Evolutionary conservation across 2,329 filamentous ascomycete genomes (phyloP), one percentile per base, ranked within the genome.

Genomic region (Hyphodiscus sp.): DNA sequence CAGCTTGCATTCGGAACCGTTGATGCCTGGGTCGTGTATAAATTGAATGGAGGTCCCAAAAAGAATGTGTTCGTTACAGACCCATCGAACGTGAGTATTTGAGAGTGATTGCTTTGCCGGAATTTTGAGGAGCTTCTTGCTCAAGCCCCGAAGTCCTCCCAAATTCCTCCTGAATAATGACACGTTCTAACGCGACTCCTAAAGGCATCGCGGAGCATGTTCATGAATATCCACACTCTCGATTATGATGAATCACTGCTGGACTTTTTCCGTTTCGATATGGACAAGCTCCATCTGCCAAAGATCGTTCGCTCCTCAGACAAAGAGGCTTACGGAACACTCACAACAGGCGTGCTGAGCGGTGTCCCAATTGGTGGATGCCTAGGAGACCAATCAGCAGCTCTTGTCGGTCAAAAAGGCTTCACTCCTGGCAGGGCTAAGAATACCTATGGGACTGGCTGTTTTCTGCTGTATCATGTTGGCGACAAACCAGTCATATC

Each of bases 11-110:
- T 95, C 65, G 91, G 91, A 51, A 96, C 91, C 7, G 84, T 95
- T 55, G 91, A 96, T 70, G 82, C 87, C 1, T 96, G 91, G 91
- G 76, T 96, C 54, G 80, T 95, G 51, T 95, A 89, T 73, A 84
- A 85, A 63, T 79, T 96, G 49, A 90, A 95, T 65, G 89, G 88
- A 53, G 85, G 87, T 48, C 76, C 74, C 30, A 76, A 81, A 55
- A 81, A 78, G 49, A 72, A 74, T 52, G 71, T 91, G 44, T 85
- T 89, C 66, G 89, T 95, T 54, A 94, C 91, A 0, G 91, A 96
- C 69, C 83, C 86, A 47, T 90, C 88, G 56, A 96, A 96, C 68
- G 91, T 33, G 13, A 13, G 29, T 33, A 33, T 33, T 33, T 13
- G 13, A 13, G 29, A 33, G 29, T 33, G 29, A 33, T 8, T 13